Evolutionary conservation across 2,329 filamentous ascomycete genomes (phyloP), one percentile per base, ranked within the genome.

Genomic region (Aspergillus sp.): DNA sequence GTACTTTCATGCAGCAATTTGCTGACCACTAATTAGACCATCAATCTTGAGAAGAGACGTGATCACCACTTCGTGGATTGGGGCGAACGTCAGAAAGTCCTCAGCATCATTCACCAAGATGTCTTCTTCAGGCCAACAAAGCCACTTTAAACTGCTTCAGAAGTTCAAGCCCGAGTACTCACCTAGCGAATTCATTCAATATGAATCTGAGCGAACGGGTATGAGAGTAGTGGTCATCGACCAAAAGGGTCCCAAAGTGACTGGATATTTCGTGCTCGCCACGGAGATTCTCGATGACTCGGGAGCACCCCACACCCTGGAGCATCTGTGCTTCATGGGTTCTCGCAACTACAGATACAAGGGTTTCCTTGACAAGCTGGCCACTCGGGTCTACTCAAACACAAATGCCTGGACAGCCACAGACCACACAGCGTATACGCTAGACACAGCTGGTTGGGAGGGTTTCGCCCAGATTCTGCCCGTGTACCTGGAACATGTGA

Each of bases 231-330:
- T 95, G 33, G 88, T 96, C 39, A 89, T 94, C 54, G 87, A 97
- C 64, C 85, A 90, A 56, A 83, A 93, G 63, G 91, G 93, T 0
- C 93, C 93, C n/a, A 97, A 96, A 67, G 80, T 96, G 48, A 86
- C 88, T 54, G 93, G 93, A 30, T 95, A 94, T 69, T 98, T 98
- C 68, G 86, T 90, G 30, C 78, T 98, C 42, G 93, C 93, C 30
- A 98, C 93, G 3, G 93, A 98, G 69, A 97, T 98, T 57, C 86
- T 95, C 58, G 93, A 98, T 70, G 90, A 98, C 66, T 97, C 91
- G 8, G 93, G 93, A 33, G 87, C 93, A 10, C 93, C 87, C 5
- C 87, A 91, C 60, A 90, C 87, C 0, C 74, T 91, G n/a, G 86
- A 91, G 68, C 86, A 90, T 64, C 70, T 91, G 10, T 75, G 88